Evolutionary conservation across 352 stramenopile species (phyloP), one percentile per base, ranked within the genome.

Genomic region (Globisporangium takayamanum): DNA sequence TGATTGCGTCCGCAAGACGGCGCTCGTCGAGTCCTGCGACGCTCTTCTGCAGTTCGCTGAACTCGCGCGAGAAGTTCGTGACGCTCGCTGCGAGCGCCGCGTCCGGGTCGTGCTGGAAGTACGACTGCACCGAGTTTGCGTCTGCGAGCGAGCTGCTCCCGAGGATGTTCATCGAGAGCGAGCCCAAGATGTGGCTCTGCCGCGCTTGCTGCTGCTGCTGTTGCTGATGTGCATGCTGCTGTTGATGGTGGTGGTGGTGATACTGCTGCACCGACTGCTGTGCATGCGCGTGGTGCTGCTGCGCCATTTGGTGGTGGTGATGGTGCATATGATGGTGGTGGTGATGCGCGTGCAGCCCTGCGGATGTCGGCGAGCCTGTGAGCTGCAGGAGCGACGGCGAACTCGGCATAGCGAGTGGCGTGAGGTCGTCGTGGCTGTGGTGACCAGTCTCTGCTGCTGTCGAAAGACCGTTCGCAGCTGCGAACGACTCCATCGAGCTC

Each of bases 301-400:
- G 55, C 5, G 33, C 22, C 2, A 50, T 22, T 14, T 55, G 46
- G 18, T 62, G 49, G 18, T 62, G 57, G 26, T 59, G 52, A 1
- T 57, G 46, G 14, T 50, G 45, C 25, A 44, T 48, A 15, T 42
- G 30, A n/a, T 55, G 50, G 44, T 64, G 59, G 16, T 60, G 52
- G 14, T 37, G 39, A 20, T 51, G 52, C 10, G 44, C n/a, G 50
- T 67, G 60, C 55, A 67, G 15, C 2, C 47, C 64, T 25, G 47
- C 53, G 1, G 69, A 64, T 36, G 69, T 73, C 2, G 67, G 73
- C 3, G 71, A 78, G 7, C 69, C 50, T 2, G 58, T n/a, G 18
- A 86, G 62, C 25, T 74, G 76, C 36, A 86, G 60, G 20, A 86
- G 62, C 33, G 73, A 72, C 6, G 76, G 76, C 14, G 76, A 86